Evolutionary conservation across 2,329 filamentous ascomycete genomes (phyloP).

Genomic region (Sclerotinia borealis): DNA sequence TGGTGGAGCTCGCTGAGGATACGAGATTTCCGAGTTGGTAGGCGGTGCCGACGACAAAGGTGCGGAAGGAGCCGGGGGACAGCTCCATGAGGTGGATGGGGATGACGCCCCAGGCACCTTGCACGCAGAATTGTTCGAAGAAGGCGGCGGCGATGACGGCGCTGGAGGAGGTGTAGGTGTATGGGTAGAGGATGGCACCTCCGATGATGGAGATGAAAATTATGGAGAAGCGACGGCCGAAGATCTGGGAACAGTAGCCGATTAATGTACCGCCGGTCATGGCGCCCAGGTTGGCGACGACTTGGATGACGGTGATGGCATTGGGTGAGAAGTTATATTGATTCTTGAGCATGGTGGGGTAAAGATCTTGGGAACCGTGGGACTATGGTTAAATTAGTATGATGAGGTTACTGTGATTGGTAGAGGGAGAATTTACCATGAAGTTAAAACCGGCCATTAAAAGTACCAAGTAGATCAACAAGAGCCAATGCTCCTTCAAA

Average conservation of each 20-base stretch:
- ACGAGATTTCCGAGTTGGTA: constrained; percentile 75
- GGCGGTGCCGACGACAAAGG: constrained; percentile 63
- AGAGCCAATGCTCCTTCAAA: constrained; percentile 70
- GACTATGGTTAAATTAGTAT: constrained; percentile 25
- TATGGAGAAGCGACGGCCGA: constrained; percentile 64
- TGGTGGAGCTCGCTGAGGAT: constrained; percentile 66
- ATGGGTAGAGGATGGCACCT: constrained; percentile 76
- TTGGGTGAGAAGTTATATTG: constrained; percentile 41
- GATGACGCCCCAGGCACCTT: constrained; percentile 70
- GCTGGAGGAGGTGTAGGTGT: constrained; percentile 60
- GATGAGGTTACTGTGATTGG: neutral
- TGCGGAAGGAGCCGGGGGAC: constrained; percentile 63
- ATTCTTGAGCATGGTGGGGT: constrained; percentile 53
- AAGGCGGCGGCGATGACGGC: constrained; percentile 73
- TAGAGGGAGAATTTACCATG: constrained; percentile 62
- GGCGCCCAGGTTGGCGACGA: constrained; percentile 66
- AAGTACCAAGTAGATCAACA: constrained; percentile 75
- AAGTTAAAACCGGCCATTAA: constrained; percentile 92
- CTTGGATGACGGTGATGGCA: constrained; percentile 60
- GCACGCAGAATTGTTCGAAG: constrained; percentile 75
- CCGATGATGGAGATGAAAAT: constrained; percentile 59
- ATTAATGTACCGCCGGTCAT: constrained; percentile 61
- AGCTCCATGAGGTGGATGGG: constrained; percentile 71
- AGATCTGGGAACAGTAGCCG: constrained; percentile 62
- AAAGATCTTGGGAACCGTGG: constrained; percentile 43